A percentile compares a stretch with the other conserved stretches of the same genome.
These are phyloP conservation scores for Moesziomyces sp. DNA, from an alignment of 1,284 basidiomycete genomes.

Conservation along the genomic window DNA sequence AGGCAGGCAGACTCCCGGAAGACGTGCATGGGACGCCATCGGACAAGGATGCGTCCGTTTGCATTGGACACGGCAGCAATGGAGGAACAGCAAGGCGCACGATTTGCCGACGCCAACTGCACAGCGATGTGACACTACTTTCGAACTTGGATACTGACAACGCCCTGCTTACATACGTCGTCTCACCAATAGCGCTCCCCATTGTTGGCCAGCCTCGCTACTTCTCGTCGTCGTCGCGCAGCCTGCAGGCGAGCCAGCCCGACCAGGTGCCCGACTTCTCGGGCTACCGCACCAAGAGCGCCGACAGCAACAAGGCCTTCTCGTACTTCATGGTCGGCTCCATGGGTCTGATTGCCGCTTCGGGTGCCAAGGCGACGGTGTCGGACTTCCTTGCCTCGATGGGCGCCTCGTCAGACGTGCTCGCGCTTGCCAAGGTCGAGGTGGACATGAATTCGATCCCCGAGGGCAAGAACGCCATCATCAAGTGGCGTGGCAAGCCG, in stretches of 20 bases:
- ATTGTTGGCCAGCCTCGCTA: constrained; percentile 51
- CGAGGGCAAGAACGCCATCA: constrained; percentile 80
- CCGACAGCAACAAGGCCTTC: constrained; percentile 81
- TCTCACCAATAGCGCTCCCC: constrained; percentile 34
- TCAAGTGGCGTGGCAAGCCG: constrained; percentile 94
- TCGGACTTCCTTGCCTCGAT: constrained; percentile 95
- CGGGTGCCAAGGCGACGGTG: constrained; percentile 91
- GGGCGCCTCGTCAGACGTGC: constrained; percentile 96
- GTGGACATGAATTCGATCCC: constrained; percentile 90
- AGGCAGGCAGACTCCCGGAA: too few relatives aligned
- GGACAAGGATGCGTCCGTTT: too few relatives aligned
- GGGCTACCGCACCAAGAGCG: constrained; percentile 79
- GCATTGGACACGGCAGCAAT: too few relatives aligned
- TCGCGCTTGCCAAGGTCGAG: constrained; percentile 98
- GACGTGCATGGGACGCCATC: too few relatives aligned
- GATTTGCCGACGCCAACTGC: too few relatives aligned
- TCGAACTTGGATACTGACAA: too few relatives aligned
- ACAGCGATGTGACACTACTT: neutral
- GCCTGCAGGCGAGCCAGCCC: constrained; percentile 49
- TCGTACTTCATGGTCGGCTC: constrained; percentile 98
- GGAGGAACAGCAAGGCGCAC: too few relatives aligned
- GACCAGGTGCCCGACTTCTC: constrained; percentile 86
- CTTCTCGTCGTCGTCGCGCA: constrained; percentile 61
- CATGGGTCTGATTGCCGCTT: constrained; percentile 91
- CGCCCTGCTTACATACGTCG: neutral